Percentiles rank a stretch among this genome's conserved stretches.
Evolutionary conservation across 768 basidiomycete genomes (phyloP).

Genomic region (Tulasnella sp.): DNA sequence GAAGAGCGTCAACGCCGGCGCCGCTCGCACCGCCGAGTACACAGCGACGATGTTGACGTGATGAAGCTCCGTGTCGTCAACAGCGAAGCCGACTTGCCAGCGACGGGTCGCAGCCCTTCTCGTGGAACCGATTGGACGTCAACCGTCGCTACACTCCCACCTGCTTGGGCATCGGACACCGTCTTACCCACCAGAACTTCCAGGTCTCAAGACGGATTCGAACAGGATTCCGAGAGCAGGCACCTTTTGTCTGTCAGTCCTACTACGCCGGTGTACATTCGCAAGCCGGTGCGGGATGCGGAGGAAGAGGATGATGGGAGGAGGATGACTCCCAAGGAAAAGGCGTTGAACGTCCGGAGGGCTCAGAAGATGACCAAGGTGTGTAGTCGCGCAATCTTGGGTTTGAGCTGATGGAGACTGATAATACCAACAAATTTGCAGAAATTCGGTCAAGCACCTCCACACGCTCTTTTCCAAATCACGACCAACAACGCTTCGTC

Average conservation of each 20-base stretch:
- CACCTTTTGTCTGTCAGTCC: not conserved
- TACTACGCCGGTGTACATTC: not conserved
- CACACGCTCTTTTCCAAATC: conserved; percentile 2
- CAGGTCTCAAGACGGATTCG: not conserved
- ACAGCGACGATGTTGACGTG: not conserved
- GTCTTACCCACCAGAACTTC: not conserved
- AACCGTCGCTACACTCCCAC: not conserved
- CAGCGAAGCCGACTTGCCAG: not conserved
- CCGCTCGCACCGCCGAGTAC: not conserved
- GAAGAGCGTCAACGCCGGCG: not conserved
- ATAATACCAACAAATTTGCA: too few relatives aligned
- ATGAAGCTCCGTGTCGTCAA: not conserved
- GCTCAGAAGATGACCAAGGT: conserved; percentile 18
- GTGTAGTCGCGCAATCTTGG: too few relatives aligned
- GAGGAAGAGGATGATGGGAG: not conserved
- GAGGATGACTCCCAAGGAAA: conserved; percentile 1
- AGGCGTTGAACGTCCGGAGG: conserved; percentile 9
- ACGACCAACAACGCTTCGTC: not conserved
- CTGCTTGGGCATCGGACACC: not conserved
- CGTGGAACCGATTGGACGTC: conserved; percentile 6
- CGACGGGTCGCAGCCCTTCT: not conserved
- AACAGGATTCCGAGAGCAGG: not conserved
- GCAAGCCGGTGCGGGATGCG: not conserved
- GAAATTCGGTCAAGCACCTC: conserved; percentile 14
- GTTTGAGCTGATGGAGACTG: too few relatives aligned